Evolutionary conservation across 169 alveolate species (phyloP).

Genomic region (Plasmodium vivax): DNA sequence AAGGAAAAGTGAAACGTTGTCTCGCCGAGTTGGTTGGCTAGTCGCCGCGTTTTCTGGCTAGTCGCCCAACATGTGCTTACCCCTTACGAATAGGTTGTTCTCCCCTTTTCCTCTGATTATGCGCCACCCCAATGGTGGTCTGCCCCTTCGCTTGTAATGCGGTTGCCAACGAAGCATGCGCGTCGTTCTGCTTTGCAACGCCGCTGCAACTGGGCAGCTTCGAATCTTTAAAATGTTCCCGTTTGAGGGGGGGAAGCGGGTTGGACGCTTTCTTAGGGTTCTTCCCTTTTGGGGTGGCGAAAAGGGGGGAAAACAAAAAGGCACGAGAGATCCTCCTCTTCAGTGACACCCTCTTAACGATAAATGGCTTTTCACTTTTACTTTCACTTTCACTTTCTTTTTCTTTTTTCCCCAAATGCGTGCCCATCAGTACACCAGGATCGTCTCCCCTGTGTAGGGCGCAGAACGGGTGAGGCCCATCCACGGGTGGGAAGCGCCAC

Average conservation of each 20-base stretch:
- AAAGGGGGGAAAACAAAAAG: background rate
- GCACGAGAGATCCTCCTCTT: background rate
- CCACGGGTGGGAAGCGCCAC: background rate
- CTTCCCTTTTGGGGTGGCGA: background rate
- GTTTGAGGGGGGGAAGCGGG: background rate
- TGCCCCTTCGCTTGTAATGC: background rate
- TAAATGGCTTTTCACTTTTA: background rate
- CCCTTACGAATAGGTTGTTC: background rate
- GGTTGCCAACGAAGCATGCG: background rate
- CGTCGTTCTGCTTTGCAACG: background rate
- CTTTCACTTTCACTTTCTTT: too few species aligned
- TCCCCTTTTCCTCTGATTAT: background rate
- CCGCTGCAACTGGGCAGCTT: background rate
- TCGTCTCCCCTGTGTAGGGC: background rate
- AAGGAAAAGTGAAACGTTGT: background rate
- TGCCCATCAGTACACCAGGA: background rate
- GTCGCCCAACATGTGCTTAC: background rate
- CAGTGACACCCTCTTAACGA: background rate
- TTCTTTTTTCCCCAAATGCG: background rate
- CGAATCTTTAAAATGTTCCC: background rate
- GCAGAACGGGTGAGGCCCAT: background rate
- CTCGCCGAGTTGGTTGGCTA: background rate
- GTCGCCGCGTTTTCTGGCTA: background rate
- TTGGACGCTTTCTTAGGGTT: background rate
- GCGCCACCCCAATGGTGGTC: background rate